Conservation (phyloP, 2,329 filamentous ascomycete genomes). For the Diaporthe citri region DNA sequence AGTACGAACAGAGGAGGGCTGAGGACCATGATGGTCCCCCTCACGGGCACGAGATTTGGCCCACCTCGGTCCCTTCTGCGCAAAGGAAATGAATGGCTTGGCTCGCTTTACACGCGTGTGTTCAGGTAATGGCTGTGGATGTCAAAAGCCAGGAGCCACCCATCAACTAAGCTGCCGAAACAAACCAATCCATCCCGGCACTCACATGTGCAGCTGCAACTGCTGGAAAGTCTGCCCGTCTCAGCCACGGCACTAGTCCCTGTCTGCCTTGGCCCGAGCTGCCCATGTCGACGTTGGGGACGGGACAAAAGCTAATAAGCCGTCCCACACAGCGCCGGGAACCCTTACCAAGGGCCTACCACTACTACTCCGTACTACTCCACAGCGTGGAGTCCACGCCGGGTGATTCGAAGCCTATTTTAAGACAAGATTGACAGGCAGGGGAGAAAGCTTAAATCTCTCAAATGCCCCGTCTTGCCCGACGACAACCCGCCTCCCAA, state of each 20-base stretch:
- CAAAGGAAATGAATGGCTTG: neutral
- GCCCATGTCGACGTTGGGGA: neutral
- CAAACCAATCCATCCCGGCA: constrained; percentile 5
- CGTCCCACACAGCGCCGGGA: neutral
- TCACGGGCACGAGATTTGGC: neutral
- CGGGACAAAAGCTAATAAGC: neutral
- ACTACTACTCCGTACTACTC: neutral
- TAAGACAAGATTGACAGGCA: constrained; percentile 8
- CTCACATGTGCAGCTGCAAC: constrained; percentile 2
- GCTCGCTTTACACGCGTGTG: neutral
- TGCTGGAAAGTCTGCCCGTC: constrained; percentile 18
- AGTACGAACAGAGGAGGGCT: neutral
- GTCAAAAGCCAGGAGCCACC: neutral
- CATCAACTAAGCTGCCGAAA: neutral
- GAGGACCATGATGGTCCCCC: neutral
- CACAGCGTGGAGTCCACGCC: neutral
- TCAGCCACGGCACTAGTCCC: constrained; percentile 12
- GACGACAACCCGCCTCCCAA: neutral
- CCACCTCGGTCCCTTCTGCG: neutral
- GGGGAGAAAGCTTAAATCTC: constrained; percentile 17
- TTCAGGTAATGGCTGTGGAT: neutral
- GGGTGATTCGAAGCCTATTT: constrained; percentile 1
- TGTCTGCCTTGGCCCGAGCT: neutral
- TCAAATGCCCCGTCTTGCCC: neutral
- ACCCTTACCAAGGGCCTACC: neutral